Percentiles rank a stretch among this genome's conserved stretches.
phyloP scores from a whole-genome alignment of 192 early-diverging fungal species.

The Coemansia reversa region DNA sequence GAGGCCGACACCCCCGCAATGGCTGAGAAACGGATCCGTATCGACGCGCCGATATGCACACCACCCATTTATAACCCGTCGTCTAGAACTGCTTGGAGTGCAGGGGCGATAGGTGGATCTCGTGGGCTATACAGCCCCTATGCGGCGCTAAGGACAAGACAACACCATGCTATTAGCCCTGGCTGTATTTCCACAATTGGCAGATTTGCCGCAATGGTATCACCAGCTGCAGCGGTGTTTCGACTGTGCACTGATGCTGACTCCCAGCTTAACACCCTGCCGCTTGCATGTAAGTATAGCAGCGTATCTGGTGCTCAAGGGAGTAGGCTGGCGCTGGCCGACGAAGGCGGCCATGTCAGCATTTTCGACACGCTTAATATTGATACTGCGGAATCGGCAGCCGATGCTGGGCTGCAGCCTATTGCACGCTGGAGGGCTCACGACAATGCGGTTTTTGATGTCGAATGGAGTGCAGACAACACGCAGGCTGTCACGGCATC shows the following conservation, averaged over 20 bases:
- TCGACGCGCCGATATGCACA: not conserved
- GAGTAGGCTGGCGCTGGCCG: slow-evolving; percentile 33
- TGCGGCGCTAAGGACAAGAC: slow-evolving; percentile 14
- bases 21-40: slow-evolving; percentile 10
- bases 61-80: not conserved
- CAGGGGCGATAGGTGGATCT: not conserved
- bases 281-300: slow-evolving; percentile 47
- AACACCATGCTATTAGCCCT: slow-evolving; percentile 6
- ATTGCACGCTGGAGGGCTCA: slow-evolving; percentile 59
- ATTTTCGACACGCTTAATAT: slow-evolving; percentile 28
- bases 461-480: slow-evolving; percentile 75
- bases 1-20: not conserved
- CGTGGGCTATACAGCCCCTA: slow-evolving; percentile 8
- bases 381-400: not conserved
- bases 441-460: slow-evolving; percentile 78
- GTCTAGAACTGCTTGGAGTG: not conserved
- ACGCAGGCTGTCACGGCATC: slow-evolving; percentile 66
- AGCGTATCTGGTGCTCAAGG: slow-evolving; percentile 3
- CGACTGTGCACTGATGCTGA: slow-evolving; percentile 18
- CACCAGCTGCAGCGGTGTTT: slow-evolving; percentile 25
- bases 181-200: slow-evolving; percentile 15
- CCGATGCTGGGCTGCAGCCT: slow-evolving; percentile 17
- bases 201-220: slow-evolving; percentile 24
- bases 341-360: slow-evolving; percentile 37
- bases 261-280: slow-evolving; percentile 17